Evolutionary conservation across 805 yeast genomes (phyloP), one percentile per base, ranked within the genome.

Genomic region (Yamadazyma scolyti): DNA sequence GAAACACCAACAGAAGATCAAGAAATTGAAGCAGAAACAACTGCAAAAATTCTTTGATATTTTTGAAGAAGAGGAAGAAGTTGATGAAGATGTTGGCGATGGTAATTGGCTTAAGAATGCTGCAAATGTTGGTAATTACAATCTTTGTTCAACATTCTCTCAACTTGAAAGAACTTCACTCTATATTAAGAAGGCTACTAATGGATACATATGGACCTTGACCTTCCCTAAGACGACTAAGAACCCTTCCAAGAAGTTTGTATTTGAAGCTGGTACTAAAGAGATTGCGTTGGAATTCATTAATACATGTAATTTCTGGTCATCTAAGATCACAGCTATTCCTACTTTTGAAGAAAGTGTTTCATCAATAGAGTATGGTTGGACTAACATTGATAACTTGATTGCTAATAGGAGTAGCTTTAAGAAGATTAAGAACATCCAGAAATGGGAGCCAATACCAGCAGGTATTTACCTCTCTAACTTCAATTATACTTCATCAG

Each of bases 241-340:
- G 22, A 52, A 40, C 25, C 51, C 48, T 8, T 54, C 59, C 16
- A 65, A 65, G 40, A 65, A 61, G 37, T 59, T 82, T 11, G 61
- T 77, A 18, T 82, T 83, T 52, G 78, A 75, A 54, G 77, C 87
- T 0, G 80, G 81, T 8, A 76, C 85, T 9, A 51, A 62, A 15
- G 83, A 79, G 43, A 73, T 75, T 36, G 93, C 95, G 0, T 58
- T 61, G 25, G 82, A 77, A 48, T 85, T 75, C 54, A 76, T 83
- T 11, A 74, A 80, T 43, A 77, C 90, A 4, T 79, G 93, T 56
- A 88, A 87, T 54, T 88, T 84, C 52, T 88, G 96, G 96, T 85
- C 94, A 2, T 84, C 90, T 2, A 73, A 93, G 42, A 72, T 83
- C 21, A 81, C 95, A 5, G 81, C 88, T 10, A 79, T 85, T 13